Base-by-base conservation (phyloP, 441 rosid species). In the Mallotus japonicus region DNA sequence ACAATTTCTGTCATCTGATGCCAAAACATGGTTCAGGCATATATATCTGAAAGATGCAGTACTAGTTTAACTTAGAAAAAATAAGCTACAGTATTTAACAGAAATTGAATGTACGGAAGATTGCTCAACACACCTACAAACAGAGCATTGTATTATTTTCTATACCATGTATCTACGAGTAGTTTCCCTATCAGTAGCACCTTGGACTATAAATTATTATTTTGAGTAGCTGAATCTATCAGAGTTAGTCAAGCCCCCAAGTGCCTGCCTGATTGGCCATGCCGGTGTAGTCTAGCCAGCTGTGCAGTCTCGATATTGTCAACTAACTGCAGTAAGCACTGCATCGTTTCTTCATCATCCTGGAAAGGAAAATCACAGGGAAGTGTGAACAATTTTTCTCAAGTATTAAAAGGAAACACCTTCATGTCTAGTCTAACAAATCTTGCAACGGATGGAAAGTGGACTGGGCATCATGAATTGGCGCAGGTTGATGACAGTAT, bases 291-390 rank as follows among this genome's bases (percentile, higher is more conserved):
- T 72, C 24, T n/a, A 37, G 68, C 19, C n/a, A 0, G 5, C 19
- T 10, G 17, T 49, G 40, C 68, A 4, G 55, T 0, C 14, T 88
- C 90, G 58, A 89, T 84, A 71, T 86, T 94, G 76, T 80, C 81
- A 80, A 90, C 88, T 82, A 94, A 74, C 80, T 85, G 90, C 22
- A 85, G 89, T 71, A 90, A 89, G 88, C 89, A 87, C 78, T 83
- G 85, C 82, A 87, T 86, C 7, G 95, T 85, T 2, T 90, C 82
- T 70, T 80, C 87, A 76, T 92, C 99, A 64, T 90, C 95, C 99
- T 92, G 83, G 10, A 65, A 57, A 66, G 32, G 65, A 12, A 8
- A 65, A 60, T 12, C 24, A 62, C 13, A 28, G 65, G 34, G 19
- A 57, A 68, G 56, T 12, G 24, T 47, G 24, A 17, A 47, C 17